These are phyloP conservation scores for Aspergillus luchuensis DNA, from an alignment of 2,329 filamentous ascomycete genomes.

Conservation along the genomic window DNA sequence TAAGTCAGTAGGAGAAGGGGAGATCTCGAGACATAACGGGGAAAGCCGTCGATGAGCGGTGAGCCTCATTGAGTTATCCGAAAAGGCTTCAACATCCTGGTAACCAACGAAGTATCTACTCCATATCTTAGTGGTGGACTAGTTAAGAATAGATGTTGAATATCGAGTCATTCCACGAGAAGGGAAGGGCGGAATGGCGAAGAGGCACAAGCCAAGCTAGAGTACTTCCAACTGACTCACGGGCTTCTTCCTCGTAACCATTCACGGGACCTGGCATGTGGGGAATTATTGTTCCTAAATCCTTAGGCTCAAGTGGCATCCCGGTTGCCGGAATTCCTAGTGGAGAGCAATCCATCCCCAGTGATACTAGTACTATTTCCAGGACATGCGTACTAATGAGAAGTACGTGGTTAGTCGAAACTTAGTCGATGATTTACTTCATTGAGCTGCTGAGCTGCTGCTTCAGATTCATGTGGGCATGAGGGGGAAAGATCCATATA, in stretches of 20 bases:
- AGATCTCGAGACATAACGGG: neutral
- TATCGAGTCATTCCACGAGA: neutral
- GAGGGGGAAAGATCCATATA: neutral
- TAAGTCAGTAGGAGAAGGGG: too few relatives aligned
- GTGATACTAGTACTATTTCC: too few relatives aligned
- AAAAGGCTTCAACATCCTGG: too few relatives aligned
- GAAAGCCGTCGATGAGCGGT: neutral
- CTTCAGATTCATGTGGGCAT: neutral
- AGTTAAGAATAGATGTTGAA: neutral
- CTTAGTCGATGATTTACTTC: neutral
- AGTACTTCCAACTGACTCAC: neutral
- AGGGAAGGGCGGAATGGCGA: neutral
- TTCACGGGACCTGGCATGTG: conserved; percentile 16
- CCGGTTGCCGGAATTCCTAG: conserved; percentile 21
- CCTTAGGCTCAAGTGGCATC: conserved; percentile 15
- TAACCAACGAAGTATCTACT: too few relatives aligned
- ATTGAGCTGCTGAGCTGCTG: neutral
- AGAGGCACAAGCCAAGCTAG: neutral
- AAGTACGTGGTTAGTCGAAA: too few relatives aligned
- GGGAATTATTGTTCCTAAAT: conserved; percentile 10
- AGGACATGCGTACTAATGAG: neutral
- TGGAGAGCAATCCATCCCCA: neutral
- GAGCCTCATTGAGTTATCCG: neutral
- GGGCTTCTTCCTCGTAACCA: neutral
- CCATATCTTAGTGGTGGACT: too few relatives aligned